Evolutionary conservation across 345 rosid genomes (phyloP), one percentile per base, ranked within the genome.

Genomic region (Zanthoxylum bungeanum): DNA sequence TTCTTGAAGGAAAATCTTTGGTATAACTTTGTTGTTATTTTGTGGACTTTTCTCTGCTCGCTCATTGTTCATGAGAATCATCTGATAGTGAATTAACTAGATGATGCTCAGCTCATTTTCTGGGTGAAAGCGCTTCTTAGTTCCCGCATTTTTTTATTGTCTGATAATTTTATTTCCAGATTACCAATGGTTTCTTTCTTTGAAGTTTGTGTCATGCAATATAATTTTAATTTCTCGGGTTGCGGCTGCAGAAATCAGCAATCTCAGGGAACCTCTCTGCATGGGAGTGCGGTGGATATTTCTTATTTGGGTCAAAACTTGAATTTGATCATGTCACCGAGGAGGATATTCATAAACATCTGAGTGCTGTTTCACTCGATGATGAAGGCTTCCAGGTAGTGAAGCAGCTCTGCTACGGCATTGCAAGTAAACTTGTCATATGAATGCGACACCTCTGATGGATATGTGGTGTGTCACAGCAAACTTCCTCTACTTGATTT

Each of bases 271-370:
- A 65, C 57, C 66, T 82, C 66, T 79, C 79, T n/a, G 83, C 83
- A 16, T 79, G 79, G 79, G 83, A 77, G 51, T 77, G 83, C 71
- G 72, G 77, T 63, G 85, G 85, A 30, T 82, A 79, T 68, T 79
- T 74, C 57, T 53, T 53, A 68, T 79, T 74, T 61, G 66, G 42
- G 70, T 65, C 76, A 39, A 82, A 70, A 49, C 53, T 19, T 66
- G 81, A 79, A 74, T 82, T 74, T 24, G 71, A 79, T 69, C 68
- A 68, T 68, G 81, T 72, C 25, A 76, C 71, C 0, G 85, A 77
- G 71, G 77, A 63, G 50, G 66, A 24, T 12, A 68, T 79, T 44
- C 69, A 72, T 24, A 64, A 74, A 52, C 65, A 24, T n/a, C 75
- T 82, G 47, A 69, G 57, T 50, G 28, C 61, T 57, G 61, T 72